phyloP scores from a whole-genome alignment of 805 yeast species.

The Metschnikowia proteae region DNA sequence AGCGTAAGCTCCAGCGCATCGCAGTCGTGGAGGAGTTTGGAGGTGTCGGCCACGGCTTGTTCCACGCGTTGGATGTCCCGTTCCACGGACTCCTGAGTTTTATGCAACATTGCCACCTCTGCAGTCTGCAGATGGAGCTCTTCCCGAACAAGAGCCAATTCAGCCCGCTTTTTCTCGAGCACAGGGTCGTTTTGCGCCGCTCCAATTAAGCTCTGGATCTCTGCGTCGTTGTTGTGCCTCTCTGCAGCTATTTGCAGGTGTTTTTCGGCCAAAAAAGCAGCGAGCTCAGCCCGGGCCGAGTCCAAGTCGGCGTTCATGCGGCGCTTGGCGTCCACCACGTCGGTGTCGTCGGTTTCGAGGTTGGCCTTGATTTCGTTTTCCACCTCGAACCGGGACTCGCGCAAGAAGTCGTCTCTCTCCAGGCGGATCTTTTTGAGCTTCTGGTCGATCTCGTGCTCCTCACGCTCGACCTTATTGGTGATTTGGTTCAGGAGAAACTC shows the following conservation, averaged over 20 bases:
- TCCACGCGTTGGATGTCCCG: conserved; percentile 1
- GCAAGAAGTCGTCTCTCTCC: not conserved
- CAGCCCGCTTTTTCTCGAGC: not conserved
- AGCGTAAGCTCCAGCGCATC: not conserved
- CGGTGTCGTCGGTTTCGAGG: conserved; percentile 17
- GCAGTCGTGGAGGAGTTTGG: not conserved
- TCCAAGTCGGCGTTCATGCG: not conserved
- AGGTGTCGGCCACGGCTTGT: not conserved
- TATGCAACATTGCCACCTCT: not conserved
- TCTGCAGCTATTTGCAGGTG: not conserved
- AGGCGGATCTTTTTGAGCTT: conserved; percentile 15
- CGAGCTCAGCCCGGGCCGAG: not conserved
- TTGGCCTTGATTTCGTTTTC: conserved; percentile 34
- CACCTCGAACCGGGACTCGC: conserved; percentile 17
- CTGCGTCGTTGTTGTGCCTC: not conserved
- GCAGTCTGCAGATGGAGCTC: not conserved
- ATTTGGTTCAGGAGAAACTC: conserved; percentile 25
- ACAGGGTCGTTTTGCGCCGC: not conserved
- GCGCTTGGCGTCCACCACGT: not conserved
- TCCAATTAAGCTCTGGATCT: not conserved
- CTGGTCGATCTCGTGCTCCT: conserved; percentile 27
- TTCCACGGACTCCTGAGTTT: not conserved
- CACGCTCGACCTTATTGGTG: conserved; percentile 26
- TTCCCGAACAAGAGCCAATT: not conserved
- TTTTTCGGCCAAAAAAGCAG: not conserved